Conservation (phyloP, 805 yeast species). For the Teunomyces barrocoloradensis region DNA sequence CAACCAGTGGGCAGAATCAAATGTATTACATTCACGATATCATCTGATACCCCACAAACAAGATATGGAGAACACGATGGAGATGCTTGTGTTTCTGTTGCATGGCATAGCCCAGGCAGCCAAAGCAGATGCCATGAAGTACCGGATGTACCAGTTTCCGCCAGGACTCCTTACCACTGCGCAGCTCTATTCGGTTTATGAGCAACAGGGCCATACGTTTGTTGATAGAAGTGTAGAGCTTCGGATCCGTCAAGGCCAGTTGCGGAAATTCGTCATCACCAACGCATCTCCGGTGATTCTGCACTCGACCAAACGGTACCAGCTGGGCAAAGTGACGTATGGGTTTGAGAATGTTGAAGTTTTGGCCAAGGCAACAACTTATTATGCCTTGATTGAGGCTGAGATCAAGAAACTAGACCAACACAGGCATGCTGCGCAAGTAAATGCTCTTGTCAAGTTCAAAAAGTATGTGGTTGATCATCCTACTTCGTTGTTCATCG, state of each 20-base stretch:
- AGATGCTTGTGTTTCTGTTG: constrained; percentile 33
- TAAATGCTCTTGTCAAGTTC: constrained; percentile 21
- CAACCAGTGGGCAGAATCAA: constrained; percentile 40
- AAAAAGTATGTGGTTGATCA: constrained; percentile 16
- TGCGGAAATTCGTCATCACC: constrained; percentile 41
- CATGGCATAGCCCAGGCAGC: constrained; percentile 30
- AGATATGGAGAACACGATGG: constrained; percentile 10
- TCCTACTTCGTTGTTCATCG: constrained; percentile 29
- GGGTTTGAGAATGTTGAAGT: constrained; percentile 45
- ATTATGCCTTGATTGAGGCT: constrained; percentile 17
- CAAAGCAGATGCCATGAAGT: constrained; percentile 38
- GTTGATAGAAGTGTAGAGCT: constrained; percentile 47
- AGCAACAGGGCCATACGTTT: constrained; percentile 44
- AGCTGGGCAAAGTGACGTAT: constrained; percentile 37
- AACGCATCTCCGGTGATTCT: constrained; percentile 46
- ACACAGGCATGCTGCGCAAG: constrained; percentile 10
- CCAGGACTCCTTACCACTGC: constrained; percentile 39
- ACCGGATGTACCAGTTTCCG: constrained; percentile 34
- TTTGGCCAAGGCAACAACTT: constrained; percentile 25
- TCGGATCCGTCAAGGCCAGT: constrained; percentile 30
- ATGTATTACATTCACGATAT: constrained; percentile 24
- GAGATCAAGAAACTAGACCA: constrained; percentile 7
- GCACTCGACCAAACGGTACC: constrained; percentile 30
- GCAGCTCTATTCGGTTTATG: constrained; percentile 50
- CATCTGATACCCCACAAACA: constrained; percentile 12